phyloP scores from a whole-genome alignment of 495 filamentous ascomycete species.

The Glutinoglossum americanum region DNA sequence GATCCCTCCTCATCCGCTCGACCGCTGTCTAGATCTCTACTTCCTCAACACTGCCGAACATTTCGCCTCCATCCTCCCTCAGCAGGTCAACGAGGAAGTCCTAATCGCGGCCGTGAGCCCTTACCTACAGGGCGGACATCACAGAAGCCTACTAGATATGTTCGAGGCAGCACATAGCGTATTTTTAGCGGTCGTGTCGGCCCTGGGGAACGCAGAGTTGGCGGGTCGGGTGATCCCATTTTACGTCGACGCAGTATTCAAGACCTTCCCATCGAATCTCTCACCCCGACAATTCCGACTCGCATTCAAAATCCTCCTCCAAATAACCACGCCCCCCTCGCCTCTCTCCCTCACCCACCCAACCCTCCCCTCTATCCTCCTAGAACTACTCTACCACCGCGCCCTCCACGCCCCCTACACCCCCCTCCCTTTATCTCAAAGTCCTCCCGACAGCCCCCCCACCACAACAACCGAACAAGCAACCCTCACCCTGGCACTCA shows the following conservation, averaged over 20 bases:
- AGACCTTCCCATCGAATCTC: conserved; percentile 62
- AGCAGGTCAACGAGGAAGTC: conserved; percentile 43
- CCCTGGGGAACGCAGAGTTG: conserved; percentile 50
- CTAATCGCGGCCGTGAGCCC: conserved; percentile 52
- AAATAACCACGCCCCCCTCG: conserved; percentile 70
- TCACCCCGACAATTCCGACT: conserved; percentile 80
- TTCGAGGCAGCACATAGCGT: conserved; percentile 87
- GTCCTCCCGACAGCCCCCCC: conserved; percentile 54
- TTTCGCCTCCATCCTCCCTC: conserved; percentile 47
- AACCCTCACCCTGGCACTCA: conserved; percentile 44
- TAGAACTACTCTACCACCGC: too few relatives aligned
- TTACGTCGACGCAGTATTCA: conserved; percentile 70
- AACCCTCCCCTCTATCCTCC: too few relatives aligned
- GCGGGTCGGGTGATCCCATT: conserved; percentile 57
- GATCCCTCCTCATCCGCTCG: conserved; percentile 54
- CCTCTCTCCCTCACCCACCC: too few relatives aligned
- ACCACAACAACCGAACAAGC: conserved; percentile 40
- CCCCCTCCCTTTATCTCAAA: conserved; percentile 40
- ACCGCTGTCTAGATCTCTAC: conserved; percentile 67
- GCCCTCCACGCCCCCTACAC: too few relatives aligned
- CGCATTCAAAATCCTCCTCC: conserved; percentile 75
- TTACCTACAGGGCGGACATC: conserved; percentile 48
- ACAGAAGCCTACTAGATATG: conserved; percentile 44
- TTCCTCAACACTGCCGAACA: conserved; percentile 84
- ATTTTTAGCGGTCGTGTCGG: conserved; percentile 61